phyloP scores from a whole-genome alignment of 192 early-diverging fungal genomes.

The Obelidium mucronatum region DNA sequence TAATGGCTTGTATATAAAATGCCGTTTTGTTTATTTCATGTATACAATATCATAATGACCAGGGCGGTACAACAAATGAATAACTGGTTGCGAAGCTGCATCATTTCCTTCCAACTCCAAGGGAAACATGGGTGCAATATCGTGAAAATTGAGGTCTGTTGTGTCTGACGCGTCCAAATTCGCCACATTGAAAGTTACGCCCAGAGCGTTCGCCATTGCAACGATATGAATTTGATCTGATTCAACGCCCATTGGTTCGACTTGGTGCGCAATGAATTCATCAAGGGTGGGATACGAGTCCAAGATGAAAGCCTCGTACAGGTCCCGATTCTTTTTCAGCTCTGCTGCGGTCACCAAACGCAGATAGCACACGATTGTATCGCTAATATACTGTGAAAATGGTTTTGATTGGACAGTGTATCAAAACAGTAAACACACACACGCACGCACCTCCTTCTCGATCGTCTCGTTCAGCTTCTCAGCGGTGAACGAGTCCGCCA shows the following conservation, averaged over 20 bases:
- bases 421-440: not conserved
- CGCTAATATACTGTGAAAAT: conserved; percentile 40
- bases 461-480: conserved; percentile 47
- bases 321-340: conserved; percentile 58
- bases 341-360: conserved; percentile 57
- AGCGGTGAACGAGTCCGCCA: conserved; percentile 6
- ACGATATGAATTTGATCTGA: conserved; percentile 84
- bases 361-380: conserved; percentile 63
- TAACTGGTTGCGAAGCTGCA: conserved; percentile 54
- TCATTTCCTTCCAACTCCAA: conserved; percentile 21
- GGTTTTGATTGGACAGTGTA: not conserved
- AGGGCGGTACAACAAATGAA: conserved; percentile 53
- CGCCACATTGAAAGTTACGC: conserved; percentile 70
- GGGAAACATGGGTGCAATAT: conserved; percentile 72
- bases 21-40: conserved; percentile 30
- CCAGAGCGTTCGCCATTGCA: conserved; percentile 71
- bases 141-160: conserved; percentile 73
- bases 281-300: conserved; percentile 55
- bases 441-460: conserved; percentile 32
- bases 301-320: conserved; percentile 65
- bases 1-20: no score
- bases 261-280: conserved; percentile 51
- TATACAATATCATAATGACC: conserved; percentile 82
- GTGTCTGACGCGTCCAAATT: conserved; percentile 71
- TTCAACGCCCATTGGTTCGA: conserved; percentile 67